Percentiles rank a stretch among this genome's conserved stretches.
Conservation (phyloP, 768 basidiomycete species). For the Trametes gibbosa region DNA sequence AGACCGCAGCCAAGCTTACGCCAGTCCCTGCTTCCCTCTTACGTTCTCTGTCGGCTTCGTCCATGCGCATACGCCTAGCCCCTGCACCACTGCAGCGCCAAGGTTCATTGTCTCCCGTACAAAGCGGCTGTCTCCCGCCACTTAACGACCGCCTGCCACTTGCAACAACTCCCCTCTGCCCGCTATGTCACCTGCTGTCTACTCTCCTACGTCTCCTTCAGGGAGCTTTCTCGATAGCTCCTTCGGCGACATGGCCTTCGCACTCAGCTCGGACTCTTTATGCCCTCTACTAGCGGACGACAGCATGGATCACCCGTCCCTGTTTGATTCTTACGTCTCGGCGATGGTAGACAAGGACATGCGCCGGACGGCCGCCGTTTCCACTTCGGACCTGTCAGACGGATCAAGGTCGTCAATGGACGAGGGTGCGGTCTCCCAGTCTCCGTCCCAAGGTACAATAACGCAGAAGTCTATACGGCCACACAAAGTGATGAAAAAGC, state of each 20-base stretch:
- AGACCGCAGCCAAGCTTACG: not conserved
- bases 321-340: constrained; percentile 7
- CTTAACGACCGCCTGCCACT: not conserved
- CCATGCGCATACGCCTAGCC: not conserved
- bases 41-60: not conserved
- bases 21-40: not conserved
- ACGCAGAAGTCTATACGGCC: constrained; percentile 6
- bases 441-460: constrained; percentile 11
- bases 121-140: constrained; percentile 15
- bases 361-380: not conserved
- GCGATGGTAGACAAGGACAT: constrained; percentile 6
- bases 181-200: constrained; percentile 15
- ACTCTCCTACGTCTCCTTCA: constrained; percentile 9
- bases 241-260: constrained; percentile 4
- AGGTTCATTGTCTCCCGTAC: constrained; percentile 13
- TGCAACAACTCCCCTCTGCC: constrained; percentile 1
- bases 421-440: not conserved
- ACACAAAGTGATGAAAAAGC: constrained; percentile 14
- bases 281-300: constrained; percentile 3
- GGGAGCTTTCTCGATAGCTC: constrained; percentile 1
- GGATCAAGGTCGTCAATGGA: constrained; percentile 10
- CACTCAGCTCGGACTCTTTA: constrained; percentile 8
- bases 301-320: not conserved
- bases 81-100: not conserved
- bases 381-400: constrained; percentile 1